A percentile compares a stretch with the other conserved stretches of the same genome.
Conservation (phyloP, 768 basidiomycete genomes). For the Baorangia bicolor region DNA sequence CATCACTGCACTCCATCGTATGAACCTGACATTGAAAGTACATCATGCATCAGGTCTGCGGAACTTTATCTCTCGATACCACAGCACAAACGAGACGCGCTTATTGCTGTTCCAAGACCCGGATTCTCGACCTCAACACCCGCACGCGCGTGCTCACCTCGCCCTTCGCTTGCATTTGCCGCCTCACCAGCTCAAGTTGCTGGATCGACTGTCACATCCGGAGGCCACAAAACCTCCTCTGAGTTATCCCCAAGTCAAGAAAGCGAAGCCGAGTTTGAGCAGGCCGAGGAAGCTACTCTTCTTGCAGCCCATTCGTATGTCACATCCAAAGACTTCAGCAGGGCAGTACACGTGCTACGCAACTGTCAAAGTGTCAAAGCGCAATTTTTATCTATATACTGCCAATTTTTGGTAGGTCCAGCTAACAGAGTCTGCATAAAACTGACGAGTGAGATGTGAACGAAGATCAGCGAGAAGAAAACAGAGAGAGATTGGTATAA, state of each 20-base stretch:
- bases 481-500: slow-evolving; percentile 85
- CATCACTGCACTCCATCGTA: slow-evolving; percentile 18
- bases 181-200: slow-evolving; percentile 27
- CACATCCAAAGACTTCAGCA: slow-evolving; percentile 73
- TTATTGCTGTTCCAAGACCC: slow-evolving; percentile 25
- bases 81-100: slow-evolving; percentile 41
- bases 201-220: slow-evolving; percentile 33
- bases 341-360: slow-evolving; percentile 65
- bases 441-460: background rate
- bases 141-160: slow-evolving; percentile 45
- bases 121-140: slow-evolving; percentile 62
- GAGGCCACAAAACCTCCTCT: background rate
- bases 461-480: slow-evolving; percentile 79
- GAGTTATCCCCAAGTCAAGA: slow-evolving; percentile 28
- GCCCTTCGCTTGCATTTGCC: slow-evolving; percentile 37
- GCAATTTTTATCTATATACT: slow-evolving; percentile 75
- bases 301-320: slow-evolving; percentile 71
- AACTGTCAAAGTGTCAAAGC: slow-evolving; percentile 70
- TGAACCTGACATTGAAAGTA: slow-evolving; percentile 14
- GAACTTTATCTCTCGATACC: slow-evolving; percentile 69
- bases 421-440: background rate
- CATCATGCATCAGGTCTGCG: slow-evolving; percentile 56
- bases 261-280: slow-evolving; percentile 49
- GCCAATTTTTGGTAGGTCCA: slow-evolving; percentile 77
- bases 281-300: slow-evolving; percentile 70